Evolutionary conservation across 352 stramenopile genomes (phyloP), one percentile per base, ranked within the genome.

Genomic region (Pythium aquatile): DNA sequence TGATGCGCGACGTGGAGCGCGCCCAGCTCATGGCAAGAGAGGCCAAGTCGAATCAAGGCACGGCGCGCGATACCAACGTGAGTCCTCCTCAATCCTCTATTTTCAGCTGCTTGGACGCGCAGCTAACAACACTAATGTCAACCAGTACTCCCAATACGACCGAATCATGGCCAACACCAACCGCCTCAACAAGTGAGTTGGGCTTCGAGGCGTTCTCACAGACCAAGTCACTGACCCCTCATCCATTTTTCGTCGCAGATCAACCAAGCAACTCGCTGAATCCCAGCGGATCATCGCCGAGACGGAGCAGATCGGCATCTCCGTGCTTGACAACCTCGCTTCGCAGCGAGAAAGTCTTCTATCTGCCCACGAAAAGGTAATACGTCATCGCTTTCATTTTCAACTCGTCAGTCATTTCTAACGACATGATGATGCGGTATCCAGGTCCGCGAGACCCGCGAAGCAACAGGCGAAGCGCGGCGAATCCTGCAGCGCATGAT

Each of bases 401-500:
- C 20, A 24, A 24, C 20, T 24, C 20, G 20, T 24, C 20, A 24
- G 40, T 16, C 54, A 44, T 30, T 61, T 17, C 39, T 63, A 11
- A 69, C n/a, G 42, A 5, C 49, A 26, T 62, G 37, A 26, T 66
- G 9, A 20, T 40, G 17, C 47, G 24, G 52, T 5, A 33, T 52
- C 2, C 39, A 91, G 83, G 83, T 93, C 3, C 81, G 81, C 33
- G 85, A 90, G 61, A 92, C 85, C n/a, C 75, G 81, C 9, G 83
- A 83, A 8, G 77, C 83, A 64, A 90, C 81, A 28, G 77, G 68
- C 33, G 85, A 93, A 53, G 83, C 83, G 32, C 67, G 81, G 4
- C 81, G 81, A 30, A 77, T 93, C 32, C 52, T 93, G 44, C 76
- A 90, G 71, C 81, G 79, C 30, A 91, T 93, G 85, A 83, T 79